Evolutionary conservation across 768 basidiomycete species (phyloP), one percentile per base, ranked within the genome.

Genomic region (Chlorophyllum brunneum): DNA sequence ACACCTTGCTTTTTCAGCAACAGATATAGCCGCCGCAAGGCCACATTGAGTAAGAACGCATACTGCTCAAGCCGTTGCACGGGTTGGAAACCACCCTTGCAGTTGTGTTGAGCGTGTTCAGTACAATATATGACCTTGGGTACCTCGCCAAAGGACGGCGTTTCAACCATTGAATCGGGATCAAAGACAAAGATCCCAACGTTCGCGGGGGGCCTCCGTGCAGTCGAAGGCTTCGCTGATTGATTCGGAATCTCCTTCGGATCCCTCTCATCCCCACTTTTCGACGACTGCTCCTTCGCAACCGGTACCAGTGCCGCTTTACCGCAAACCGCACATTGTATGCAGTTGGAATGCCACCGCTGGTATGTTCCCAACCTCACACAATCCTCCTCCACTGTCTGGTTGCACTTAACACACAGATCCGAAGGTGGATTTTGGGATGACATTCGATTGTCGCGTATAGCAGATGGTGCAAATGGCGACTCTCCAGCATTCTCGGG

Each of bases 321-420:
- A 7, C 91, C 88, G 61, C 95, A 98, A 18, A 73, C 73, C 11
- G 69, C 70, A 59, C 97, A 99, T 54, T 87, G 83, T n/a, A 99
- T 72, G 65, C 97, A 99, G 27, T 88, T 78, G 1, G 92, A 90
- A 69, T 99, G 97, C 97, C 97, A 98, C 40, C 95, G 80, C 63
- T 92, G 87, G 70, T 94, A 95, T n/a, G 93, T 95, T 29, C 94
- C 97, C 24, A 95, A 71, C 52, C 97, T 80, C 39, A 92, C 89
- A 62, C 97, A 98, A 58, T 98, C 97, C 66, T 99, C 97, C 69
- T 99, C 97, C 20, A 99, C 92, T 0, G 95, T 95, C 56, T 83
- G 74, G 37, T 80, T 78, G 67, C 97, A 99, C 62, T 82, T 85
- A 45, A 92, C 81, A 64, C 97, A 99, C 34, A 94, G 80, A 71